phyloP scores from a whole-genome alignment of 371 early-diverging fungal genomes.

The Chytridium lagenaria region DNA sequence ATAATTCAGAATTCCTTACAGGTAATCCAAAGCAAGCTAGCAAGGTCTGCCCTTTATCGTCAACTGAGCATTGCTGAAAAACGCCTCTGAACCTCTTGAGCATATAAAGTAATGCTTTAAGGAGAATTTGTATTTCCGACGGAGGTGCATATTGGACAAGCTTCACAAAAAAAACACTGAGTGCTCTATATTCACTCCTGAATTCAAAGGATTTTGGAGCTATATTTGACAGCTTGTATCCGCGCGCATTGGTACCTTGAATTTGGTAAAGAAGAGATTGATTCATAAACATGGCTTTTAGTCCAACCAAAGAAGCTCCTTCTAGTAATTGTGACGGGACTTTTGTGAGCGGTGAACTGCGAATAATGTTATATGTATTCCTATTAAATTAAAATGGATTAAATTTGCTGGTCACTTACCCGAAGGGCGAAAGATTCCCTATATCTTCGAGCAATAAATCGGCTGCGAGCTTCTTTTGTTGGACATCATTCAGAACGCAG shows the following conservation, averaged over 20 bases:
- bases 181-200: slow-evolving; percentile 4
- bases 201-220: background rate
- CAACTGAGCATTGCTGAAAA: slow-evolving; percentile 14
- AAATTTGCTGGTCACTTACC: no score
- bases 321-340: background rate
- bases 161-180: slow-evolving; percentile 8
- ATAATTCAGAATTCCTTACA: background rate
- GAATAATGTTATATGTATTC: background rate
- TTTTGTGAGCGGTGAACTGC: background rate
- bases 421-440: no score
- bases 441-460: no score
- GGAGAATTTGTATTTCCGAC: background rate
- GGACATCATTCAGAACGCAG: no score
- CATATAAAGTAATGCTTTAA: background rate
- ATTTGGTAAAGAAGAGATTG: slow-evolving; percentile 6
- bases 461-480: no score
- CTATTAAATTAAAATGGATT: background rate
- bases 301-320: background rate
- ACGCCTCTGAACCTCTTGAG: background rate
- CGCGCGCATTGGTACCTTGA: background rate
- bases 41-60: slow-evolving; percentile 12
- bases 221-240: background rate
- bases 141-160: background rate
- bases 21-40: slow-evolving; percentile 6
- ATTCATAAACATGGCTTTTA: slow-evolving; percentile 1